These are phyloP conservation scores for Coniochaeta pulveracea DNA, from an alignment of 2,329 filamentous ascomycete species.

Conservation along the genomic window DNA sequence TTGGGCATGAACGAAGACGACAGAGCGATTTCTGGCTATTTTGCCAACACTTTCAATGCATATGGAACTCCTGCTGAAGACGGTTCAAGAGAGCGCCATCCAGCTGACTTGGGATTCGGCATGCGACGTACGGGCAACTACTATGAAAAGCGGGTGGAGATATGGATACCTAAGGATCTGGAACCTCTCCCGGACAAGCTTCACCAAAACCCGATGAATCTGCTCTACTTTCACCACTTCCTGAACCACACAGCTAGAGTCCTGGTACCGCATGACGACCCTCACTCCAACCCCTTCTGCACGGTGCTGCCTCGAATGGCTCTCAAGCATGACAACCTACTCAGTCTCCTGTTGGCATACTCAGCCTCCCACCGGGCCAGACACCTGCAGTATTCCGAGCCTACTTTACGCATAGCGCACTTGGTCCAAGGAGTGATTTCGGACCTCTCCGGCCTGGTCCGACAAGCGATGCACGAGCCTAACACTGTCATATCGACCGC, in stretches of 20 bases:
- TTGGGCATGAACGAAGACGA: slow-evolving; percentile 60
- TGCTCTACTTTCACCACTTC: slow-evolving; percentile 57
- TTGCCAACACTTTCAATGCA: too few species aligned
- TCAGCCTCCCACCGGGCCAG: slow-evolving; percentile 75
- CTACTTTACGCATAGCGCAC: slow-evolving; percentile 63
- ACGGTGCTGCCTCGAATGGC: slow-evolving; percentile 48
- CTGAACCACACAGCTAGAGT: slow-evolving; percentile 67
- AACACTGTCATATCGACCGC: slow-evolving; percentile 56
- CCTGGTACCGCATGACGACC: slow-evolving; percentile 38
- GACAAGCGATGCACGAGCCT: slow-evolving; percentile 47
- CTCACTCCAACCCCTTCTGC: slow-evolving; percentile 39
- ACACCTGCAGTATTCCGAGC: slow-evolving; percentile 62
- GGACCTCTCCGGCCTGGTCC: slow-evolving; percentile 37
- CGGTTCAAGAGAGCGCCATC: slow-evolving; percentile 20
- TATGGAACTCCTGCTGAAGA: too few species aligned
- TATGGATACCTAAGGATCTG: slow-evolving; percentile 38
- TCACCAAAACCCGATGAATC: slow-evolving; percentile 65
- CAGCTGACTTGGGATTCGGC: slow-evolving; percentile 34
- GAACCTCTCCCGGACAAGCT: slow-evolving; percentile 40
- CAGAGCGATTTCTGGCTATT: slow-evolving; percentile 43
- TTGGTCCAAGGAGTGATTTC: slow-evolving; percentile 77
- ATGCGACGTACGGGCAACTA: slow-evolving; percentile 43
- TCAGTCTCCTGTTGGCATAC: slow-evolving; percentile 70
- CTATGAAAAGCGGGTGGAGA: slow-evolving; percentile 56
- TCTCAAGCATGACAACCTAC: slow-evolving; percentile 55